Conservation (phyloP, 441 rosid genomes). For the Viola pubescens region DNA sequence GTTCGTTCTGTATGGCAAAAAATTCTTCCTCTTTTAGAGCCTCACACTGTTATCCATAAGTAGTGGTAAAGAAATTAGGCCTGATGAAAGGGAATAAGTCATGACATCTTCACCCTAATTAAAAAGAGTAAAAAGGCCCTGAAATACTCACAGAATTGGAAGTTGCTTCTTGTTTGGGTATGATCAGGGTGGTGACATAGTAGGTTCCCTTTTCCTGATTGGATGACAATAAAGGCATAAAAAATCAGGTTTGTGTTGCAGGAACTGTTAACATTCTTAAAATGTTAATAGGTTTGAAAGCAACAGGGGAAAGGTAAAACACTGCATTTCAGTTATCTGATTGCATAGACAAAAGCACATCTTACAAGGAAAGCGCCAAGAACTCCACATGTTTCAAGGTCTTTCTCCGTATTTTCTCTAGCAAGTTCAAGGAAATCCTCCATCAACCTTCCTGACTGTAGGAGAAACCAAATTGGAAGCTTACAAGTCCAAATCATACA, state of each 20-base stretch:
- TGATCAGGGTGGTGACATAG: conserved; percentile 79
- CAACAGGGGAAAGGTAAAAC: not conserved
- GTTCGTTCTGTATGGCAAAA: conserved; percentile 71
- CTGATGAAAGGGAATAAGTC: conserved; percentile 1
- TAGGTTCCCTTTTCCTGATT: conserved; percentile 62
- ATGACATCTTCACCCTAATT: conserved; percentile 11
- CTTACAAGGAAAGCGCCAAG: conserved; percentile 78
- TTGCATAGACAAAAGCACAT: conserved; percentile 3
- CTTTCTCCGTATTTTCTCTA: conserved; percentile 69
- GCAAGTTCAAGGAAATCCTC: conserved; percentile 84
- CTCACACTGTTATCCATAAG: conserved; percentile 49
- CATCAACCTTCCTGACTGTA: conserved; percentile 57
- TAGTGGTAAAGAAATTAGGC: not conserved
- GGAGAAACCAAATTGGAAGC: conserved; percentile 8
- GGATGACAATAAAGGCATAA: conserved; percentile 3
- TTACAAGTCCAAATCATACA: conserved; percentile 3
- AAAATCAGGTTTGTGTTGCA: too few species aligned
- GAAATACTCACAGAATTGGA: conserved; percentile 64
- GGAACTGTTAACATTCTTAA: not conserved
- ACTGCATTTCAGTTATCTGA: conserved; percentile 2
- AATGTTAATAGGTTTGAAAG: not conserved
- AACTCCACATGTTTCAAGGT: conserved; percentile 85
- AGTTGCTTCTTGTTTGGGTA: conserved; percentile 87
- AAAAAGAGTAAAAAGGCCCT: conserved; percentile 13
- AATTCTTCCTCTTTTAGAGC: conserved; percentile 74